Base-by-base conservation (phyloP, 2,329 filamentous ascomycete species). In the Arachnopeziza araneosa region DNA sequence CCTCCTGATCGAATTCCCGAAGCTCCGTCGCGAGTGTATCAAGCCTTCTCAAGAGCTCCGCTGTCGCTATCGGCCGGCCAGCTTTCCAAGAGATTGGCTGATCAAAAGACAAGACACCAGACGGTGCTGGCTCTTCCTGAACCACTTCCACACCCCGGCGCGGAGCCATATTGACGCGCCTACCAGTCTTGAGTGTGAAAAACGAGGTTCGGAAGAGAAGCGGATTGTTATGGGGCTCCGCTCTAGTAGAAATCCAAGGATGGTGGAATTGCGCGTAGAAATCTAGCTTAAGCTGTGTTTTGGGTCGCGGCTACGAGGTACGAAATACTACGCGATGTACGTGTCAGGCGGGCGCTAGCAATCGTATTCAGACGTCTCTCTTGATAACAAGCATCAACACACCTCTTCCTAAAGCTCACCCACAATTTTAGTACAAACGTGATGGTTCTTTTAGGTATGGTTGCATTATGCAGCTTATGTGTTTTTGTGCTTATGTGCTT, bases 1-100 rank as follows among this genome's bases (percentile, higher is more conserved):
- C 87, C 69, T 96, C 93, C 75, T 98, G 93, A 63, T 96, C 93
- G 70, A 96, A 84, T 60, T 89, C 87, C 64, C 85, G 82, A 65
- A 99, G 82, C 80, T 99, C 93, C 69, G 89, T 87, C 64, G 87
- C 88, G 32, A 99, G 83, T 56, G 83, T 79, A 74, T 93, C 89
- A 56, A 99, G 84, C 54, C 95, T 87, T 70, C 85, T 83, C 66
- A 97, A 80, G 55, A 99, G 84, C 66, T 93, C 91, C 65, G 84
- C 86, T 54, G 93, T 90, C 48, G 89, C 80, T 70, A 99, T 96
- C 56, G 92, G 86, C 75, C 91, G 95, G 61, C 93, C 95, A 51
- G 93, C 91, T 72, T 89, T 89, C 90, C 95, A 97, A 72, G 91
- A 90, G 60, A 99, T 80, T 64, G 91, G 81, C 72, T 97, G 87